Percentiles rank a stretch among this genome's conserved stretches.
Conservation (phyloP, 805 yeast genomes). For the Candida chilensis region DNA sequence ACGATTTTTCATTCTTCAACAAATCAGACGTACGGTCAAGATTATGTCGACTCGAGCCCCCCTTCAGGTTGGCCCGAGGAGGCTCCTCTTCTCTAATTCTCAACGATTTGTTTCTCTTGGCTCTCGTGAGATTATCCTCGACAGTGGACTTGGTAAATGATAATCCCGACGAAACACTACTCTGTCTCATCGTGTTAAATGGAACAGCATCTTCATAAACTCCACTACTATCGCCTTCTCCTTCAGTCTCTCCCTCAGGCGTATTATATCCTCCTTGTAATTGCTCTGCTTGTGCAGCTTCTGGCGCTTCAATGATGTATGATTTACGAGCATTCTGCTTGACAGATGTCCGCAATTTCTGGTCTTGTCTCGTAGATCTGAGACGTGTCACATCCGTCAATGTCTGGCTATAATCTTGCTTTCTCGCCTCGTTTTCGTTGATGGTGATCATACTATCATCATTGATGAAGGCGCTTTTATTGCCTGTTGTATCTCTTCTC, state of each 20-base stretch:
- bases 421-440: slow-evolving; percentile 8
- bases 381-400: slow-evolving; percentile 69
- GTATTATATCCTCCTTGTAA: too few relatives aligned
- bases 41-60: slow-evolving; percentile 28
- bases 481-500: slow-evolving; percentile 3
- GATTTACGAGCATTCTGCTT: slow-evolving; percentile 61
- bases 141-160: slow-evolving; percentile 10
- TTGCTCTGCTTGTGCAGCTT: too few relatives aligned
- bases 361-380: slow-evolving; percentile 64
- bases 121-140: not conserved
- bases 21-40: slow-evolving; percentile 62
- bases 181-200: slow-evolving; percentile 11
- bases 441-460: slow-evolving; percentile 3
- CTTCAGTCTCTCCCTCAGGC: too few relatives aligned
- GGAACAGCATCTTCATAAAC: too few relatives aligned
- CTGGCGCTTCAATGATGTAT: slow-evolving; percentile 54
- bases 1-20: slow-evolving; percentile 70
- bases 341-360: slow-evolving; percentile 41
- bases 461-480: slow-evolving; percentile 3
- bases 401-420: slow-evolving; percentile 57
- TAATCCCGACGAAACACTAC: slow-evolving; percentile 14
- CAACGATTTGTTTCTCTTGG: slow-evolving; percentile 7
- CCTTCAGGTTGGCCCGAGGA: slow-evolving; percentile 3
- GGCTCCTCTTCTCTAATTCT: slow-evolving; percentile 19
- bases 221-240: too few relatives aligned